A percentile compares a stretch with the other conserved stretches of the same genome.
phyloP scores from a whole-genome alignment of 306 rosid genomes.

The Cucurbita maxima region DNA sequence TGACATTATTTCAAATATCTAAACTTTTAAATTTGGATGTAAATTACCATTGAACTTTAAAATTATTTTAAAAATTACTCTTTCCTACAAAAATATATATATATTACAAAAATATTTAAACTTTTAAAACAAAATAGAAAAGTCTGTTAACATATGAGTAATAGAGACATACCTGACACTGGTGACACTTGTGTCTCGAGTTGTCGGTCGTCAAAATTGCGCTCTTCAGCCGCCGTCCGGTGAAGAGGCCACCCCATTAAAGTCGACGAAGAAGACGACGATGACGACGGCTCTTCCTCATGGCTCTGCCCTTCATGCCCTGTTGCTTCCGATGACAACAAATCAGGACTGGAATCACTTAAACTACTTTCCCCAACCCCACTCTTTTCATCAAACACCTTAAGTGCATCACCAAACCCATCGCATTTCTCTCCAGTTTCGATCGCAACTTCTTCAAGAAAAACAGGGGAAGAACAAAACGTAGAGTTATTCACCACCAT shows the following conservation, averaged over 20 bases:
- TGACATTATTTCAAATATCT: too few relatives aligned
- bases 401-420: constrained; percentile 12
- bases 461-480: constrained; percentile 27
- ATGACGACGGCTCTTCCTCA: constrained; percentile 26
- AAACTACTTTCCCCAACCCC: constrained; percentile 32
- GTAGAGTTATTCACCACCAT: constrained; percentile 40
- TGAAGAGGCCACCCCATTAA: constrained; percentile 51
- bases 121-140: too few relatives aligned
- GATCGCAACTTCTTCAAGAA: constrained; percentile 10
- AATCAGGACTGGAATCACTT: constrained; percentile 26
- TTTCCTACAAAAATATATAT: too few relatives aligned
- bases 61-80: too few relatives aligned
- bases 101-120: too few relatives aligned
- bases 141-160: too few relatives aligned
- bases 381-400: constrained; percentile 32
- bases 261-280: constrained; percentile 35
- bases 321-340: constrained; percentile 49
- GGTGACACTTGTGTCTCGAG: constrained; percentile 28
- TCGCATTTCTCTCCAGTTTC: constrained; percentile 16
- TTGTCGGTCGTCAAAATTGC: constrained; percentile 24
- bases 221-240: constrained; percentile 19
- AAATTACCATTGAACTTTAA: too few relatives aligned
- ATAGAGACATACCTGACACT: constrained; percentile 31
- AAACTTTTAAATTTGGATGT: too few relatives aligned
- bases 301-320: constrained; percentile 56